Base-by-base conservation (phyloP, 2,329 filamentous ascomycete species). In the Cucurbitaria berberidis region DNA sequence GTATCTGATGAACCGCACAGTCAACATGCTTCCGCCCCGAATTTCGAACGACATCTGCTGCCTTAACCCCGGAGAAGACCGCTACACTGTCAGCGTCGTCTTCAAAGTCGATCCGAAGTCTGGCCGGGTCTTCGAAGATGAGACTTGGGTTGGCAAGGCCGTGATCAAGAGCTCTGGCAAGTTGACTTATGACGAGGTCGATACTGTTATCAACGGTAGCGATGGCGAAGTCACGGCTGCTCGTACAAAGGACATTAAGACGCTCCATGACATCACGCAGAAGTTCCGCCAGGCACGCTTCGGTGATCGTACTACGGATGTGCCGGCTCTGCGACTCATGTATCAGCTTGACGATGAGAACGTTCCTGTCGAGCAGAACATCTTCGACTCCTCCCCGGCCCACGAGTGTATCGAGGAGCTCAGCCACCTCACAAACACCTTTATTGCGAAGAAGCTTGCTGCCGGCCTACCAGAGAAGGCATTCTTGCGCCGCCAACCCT, bases 321-420 rank as follows among this genome's bases (percentile, higher is more conserved):
- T 96, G 66, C 89, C 93, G 29, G 88, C 93, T 35, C 85, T 99
- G 46, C 89, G 95, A 51, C 84, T 99, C 41, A 81, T 98, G 57
- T 92, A 96, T 76, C 93, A 96, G 77, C 84, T 98, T 35, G 95
- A 99, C 65, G 95, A 99, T 66, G 95, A 99, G 81, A 98, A 98
- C 75, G 91, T 97, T 47, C 95, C 93, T 2, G 93, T 98, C 35
- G 92, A 96, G 78, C 86, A 91, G 74, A 99, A 98, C 78, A 90
- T 99, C 60, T 99, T 98, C 70, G 89, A 97, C 74, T 93, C 91
- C 26, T 91, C 91, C 11, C 82, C 88, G 9, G 91, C 93, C 2
- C 91, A 96, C 59, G 93, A 98, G 78, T 85, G 98, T 59, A 91
- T 97, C 39, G 95, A 99, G 75, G 95, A 99, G 79, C 82, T 99